Percentiles rank a stretch among this genome's conserved stretches.
These are phyloP conservation scores for Plenodomus tracheiphilus DNA, from an alignment of 2,329 filamentous ascomycete species.

Conservation along the genomic window DNA sequence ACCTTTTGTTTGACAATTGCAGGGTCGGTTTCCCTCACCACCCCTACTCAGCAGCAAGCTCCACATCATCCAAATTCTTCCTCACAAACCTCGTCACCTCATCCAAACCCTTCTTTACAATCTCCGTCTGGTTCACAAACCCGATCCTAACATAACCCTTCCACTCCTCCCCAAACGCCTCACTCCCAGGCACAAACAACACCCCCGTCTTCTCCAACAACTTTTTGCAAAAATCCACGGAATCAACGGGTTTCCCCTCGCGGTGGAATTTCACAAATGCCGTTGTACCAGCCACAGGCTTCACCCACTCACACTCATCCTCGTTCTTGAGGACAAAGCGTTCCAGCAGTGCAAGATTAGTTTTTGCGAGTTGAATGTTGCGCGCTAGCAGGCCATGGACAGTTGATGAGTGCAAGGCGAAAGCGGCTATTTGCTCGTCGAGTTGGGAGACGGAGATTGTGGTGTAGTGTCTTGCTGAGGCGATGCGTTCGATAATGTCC, in stretches of 20 bases:
- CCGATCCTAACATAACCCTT: constrained; percentile 77
- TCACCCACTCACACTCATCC: constrained; percentile 69
- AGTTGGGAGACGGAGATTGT: constrained; percentile 84
- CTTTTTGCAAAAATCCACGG: constrained; percentile 71
- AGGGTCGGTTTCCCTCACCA: too few relatives aligned
- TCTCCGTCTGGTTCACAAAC: constrained; percentile 71
- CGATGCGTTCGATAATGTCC: constrained; percentile 65
- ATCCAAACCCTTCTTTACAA: constrained; percentile 68
- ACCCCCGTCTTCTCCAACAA: constrained; percentile 71
- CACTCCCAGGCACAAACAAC: constrained; percentile 72
- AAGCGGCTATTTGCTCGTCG: constrained; percentile 77
- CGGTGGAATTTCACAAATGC: constrained; percentile 72
- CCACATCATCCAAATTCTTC: constrained; percentile 58
- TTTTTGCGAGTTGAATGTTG: constrained; percentile 69
- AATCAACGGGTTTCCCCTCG: constrained; percentile 67
- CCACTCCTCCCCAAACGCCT: constrained; percentile 73
- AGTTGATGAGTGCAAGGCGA: constrained; percentile 68
- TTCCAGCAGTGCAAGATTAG: constrained; percentile 68
- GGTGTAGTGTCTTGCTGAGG: constrained; percentile 75
- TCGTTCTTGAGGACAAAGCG: constrained; percentile 68
- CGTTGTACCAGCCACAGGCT: constrained; percentile 77
- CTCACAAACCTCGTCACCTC: constrained; percentile 59
- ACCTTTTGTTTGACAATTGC: too few relatives aligned
- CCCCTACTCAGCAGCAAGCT: constrained; percentile 29
- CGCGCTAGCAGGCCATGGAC: constrained; percentile 65